Evolutionary conservation across 2,329 filamentous ascomycete genomes (phyloP).

Genomic region (Fusarium verrucosum): DNA sequence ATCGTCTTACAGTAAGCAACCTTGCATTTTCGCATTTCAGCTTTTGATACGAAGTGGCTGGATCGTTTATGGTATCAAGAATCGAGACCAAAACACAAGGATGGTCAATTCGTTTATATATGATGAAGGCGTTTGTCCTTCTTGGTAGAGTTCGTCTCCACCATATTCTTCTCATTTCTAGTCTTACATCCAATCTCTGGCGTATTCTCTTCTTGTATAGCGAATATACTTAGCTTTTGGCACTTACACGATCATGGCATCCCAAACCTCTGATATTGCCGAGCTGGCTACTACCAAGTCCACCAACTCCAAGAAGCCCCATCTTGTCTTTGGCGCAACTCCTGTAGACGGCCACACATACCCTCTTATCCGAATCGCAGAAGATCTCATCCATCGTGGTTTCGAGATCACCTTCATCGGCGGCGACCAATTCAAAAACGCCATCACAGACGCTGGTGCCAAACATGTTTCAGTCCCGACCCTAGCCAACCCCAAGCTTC

Average conservation of each 20-base stretch:
- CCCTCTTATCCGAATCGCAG: slow-evolving; percentile 48
- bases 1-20: slow-evolving; percentile 15
- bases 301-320: slow-evolving; percentile 35
- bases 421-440: slow-evolving; percentile 48
- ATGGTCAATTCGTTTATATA: too few species aligned
- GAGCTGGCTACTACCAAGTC: slow-evolving; percentile 1
- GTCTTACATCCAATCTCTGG: too few species aligned
- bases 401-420: slow-evolving; percentile 56
- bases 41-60: too few species aligned
- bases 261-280: neutral
- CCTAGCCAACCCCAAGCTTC: slow-evolving; percentile 27
- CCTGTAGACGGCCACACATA: slow-evolving; percentile 47
- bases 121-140: too few species aligned
- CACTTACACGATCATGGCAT: neutral
- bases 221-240: too few species aligned
- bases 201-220: too few species aligned
- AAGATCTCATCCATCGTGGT: slow-evolving; percentile 50
- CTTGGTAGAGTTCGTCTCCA: too few species aligned
- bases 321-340: slow-evolving; percentile 45
- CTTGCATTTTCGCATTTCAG: neutral
- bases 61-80: neutral
- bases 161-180: too few species aligned
- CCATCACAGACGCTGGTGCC: slow-evolving; percentile 51
- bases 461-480: slow-evolving; percentile 44
- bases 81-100: neutral